These are phyloP conservation scores for Apophysomyces sp. DNA, from an alignment of 371 early-diverging fungal species.

Conservation along the genomic window DNA sequence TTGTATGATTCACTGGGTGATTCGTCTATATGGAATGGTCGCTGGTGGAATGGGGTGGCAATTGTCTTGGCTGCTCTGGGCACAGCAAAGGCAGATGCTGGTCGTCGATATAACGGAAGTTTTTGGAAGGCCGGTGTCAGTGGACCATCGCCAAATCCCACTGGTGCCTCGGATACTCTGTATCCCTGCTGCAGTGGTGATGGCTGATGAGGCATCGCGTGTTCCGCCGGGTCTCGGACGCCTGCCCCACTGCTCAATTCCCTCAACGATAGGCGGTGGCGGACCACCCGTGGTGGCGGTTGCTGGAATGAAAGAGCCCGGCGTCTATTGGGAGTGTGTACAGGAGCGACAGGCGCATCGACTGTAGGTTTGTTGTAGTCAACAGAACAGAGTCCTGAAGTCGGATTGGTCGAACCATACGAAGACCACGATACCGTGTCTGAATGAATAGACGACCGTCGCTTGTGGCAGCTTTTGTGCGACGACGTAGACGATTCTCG, in stretches of 20 bases:
- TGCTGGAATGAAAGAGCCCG: conserved; percentile 45
- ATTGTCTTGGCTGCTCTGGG: conserved; percentile 6
- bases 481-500: conserved; percentile 29
- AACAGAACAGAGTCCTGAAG: not conserved
- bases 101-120: conserved; percentile 1
- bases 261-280: conserved; percentile 20
- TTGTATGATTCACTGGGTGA: conserved; percentile 18
- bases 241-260: conserved; percentile 13
- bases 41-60: not conserved
- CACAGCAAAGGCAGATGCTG: conserved; percentile 19
- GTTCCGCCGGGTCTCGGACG: not conserved
- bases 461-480: conserved; percentile 8
- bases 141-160: not conserved
- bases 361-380: not conserved
- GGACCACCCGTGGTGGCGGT: conserved; percentile 11
- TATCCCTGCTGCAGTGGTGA: conserved; percentile 24
- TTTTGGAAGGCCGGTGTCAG: not conserved
- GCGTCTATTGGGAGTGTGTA: conserved; percentile 22
- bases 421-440: conserved; percentile 18
- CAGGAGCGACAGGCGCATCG: not conserved
- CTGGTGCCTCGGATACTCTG: conserved; percentile 1
- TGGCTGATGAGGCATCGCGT: conserved; percentile 16
- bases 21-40: conserved; percentile 1
- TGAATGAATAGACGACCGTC: conserved; percentile 33
- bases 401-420: not conserved